Evolutionary conservation across 805 yeast species (phyloP).

Genomic region (Torulaspora indica): DNA sequence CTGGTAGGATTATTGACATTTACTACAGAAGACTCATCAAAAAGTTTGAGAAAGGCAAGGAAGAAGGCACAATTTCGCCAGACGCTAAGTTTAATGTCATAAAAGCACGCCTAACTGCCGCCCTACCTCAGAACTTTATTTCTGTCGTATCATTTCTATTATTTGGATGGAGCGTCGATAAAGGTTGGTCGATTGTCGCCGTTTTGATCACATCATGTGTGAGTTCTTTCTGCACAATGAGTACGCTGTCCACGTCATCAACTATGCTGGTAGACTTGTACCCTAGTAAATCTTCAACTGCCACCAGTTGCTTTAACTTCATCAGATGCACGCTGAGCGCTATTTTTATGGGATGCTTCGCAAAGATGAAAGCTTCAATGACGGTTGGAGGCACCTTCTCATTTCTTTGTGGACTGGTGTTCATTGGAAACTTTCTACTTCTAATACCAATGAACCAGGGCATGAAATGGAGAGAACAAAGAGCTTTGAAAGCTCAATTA

Average conservation of each 20-base stretch:
- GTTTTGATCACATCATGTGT: slow-evolving; percentile 54
- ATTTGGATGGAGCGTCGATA: slow-evolving; percentile 71
- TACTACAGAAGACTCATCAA: slow-evolving; percentile 40
- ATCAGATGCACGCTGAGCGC: slow-evolving; percentile 69
- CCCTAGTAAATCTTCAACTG: slow-evolving; percentile 66
- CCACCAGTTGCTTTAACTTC: slow-evolving; percentile 66
- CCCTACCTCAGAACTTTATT: slow-evolving; percentile 42
- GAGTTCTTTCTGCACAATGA: slow-evolving; percentile 54
- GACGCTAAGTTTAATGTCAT: slow-evolving; percentile 47
- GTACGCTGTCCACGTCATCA: slow-evolving; percentile 51
- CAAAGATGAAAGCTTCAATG: slow-evolving; percentile 53
- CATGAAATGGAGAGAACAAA: slow-evolving; percentile 34
- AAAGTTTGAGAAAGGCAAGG: slow-evolving; percentile 21
- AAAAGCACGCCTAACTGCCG: slow-evolving; percentile 47
- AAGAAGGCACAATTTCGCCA: slow-evolving; percentile 24
- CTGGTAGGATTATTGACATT: slow-evolving; percentile 55
- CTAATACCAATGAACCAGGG: slow-evolving; percentile 38
- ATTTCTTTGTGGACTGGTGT: slow-evolving; percentile 51
- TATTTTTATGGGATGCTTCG: slow-evolving; percentile 60
- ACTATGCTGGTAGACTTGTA: slow-evolving; percentile 70
- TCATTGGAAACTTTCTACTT: slow-evolving; percentile 28
- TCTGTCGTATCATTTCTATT: slow-evolving; percentile 43
- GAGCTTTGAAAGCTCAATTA: slow-evolving; percentile 23
- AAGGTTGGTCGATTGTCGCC: slow-evolving; percentile 45
- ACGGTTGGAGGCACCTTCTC: slow-evolving; percentile 74